Base-by-base conservation (phyloP, 495 filamentous ascomycete genomes). In the Haplographium delicatum region DNA sequence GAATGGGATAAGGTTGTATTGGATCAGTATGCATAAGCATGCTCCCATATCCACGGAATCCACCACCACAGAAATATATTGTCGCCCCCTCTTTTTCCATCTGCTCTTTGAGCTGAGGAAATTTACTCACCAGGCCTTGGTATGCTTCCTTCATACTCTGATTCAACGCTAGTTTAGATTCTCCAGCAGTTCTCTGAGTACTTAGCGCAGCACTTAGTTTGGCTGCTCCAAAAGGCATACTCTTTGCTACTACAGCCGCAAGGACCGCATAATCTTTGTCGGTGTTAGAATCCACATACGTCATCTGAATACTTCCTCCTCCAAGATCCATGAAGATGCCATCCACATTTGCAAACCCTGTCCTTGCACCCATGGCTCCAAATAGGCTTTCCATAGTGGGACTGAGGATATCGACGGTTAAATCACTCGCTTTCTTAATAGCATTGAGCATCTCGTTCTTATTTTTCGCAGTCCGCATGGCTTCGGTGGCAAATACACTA, bases 21-120 rank as follows among this genome's bases (percentile, higher is more conserved):
- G 71, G 64, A 41, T 88, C 81, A 41, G 77, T 74, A 60, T 81
- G 72, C 76, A 94, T 85, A 13, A 95, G 69, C 24, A 95, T 75
- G 64, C 87, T 91, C 8, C 91, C 90, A 70, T 93, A 96, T 23
- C 91, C 91, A 13, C 91, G 75, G 63, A 95, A 95, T 0, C 91
- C 91, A 10, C 91, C 91, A 7, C 91, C 91, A 44, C 86, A 94
- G 39, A 96, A 78, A 62, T 91, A 91, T 1, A 96, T 72, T 9
- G 83, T 78, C 47, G 89, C 78, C 4, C 86, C 85, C 0, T 70
- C 72, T 2, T 67, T 61, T n/a, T 68, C 63, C 11, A 65, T 66
- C 2, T 53, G 57, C 38, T 72, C 54, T 18, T 68, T 62, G 9
- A 87, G 66, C 8, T 69, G 59, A 1, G 61, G 55, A 3, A 65